Evolutionary conservation across 495 filamentous ascomycete species (phyloP), one percentile per base, ranked within the genome.

Genomic region (Hypoxylon lienhwacheense): DNA sequence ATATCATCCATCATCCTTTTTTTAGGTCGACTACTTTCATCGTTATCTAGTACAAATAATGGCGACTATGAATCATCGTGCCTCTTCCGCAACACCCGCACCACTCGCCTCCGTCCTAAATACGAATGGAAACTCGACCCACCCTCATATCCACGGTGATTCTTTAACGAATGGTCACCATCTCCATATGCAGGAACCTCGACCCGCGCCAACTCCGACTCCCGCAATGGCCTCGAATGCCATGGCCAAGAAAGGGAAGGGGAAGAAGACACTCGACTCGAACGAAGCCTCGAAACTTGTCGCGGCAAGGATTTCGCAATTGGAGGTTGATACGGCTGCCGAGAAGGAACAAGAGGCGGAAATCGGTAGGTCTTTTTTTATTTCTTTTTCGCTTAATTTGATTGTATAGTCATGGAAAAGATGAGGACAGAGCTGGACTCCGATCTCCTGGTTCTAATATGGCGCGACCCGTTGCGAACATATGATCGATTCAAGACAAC

Each of bases 321-420:
- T 98, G 57, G 93, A 98, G 70, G 85, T 86, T 28, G 90, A 96
- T 77, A 85, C 86, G 42, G 90, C 90, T 16, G 89, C 89, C 44
- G 91, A 97, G 59, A 95, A 93, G 73, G 91, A 97, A 55, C 89
- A 97, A 70, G 91, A 96, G 68, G 84, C 83, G 49, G 93, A 97
- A 75, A 97, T 98, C 69, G 93, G 91, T 97, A 78, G 67, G 91
- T 91, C 7, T 8, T 48, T 53, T 31, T 31, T 56, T 25, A 20
- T 45, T 49, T 48, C 8, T 48, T 53, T 31, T 31, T 56, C 29
- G 16, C 41, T 49, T 48, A 14, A 21, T 19, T 44, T 47, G 55
- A 10, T 55, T 55, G 33, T 26, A 44, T 19, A 6, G 37, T 40
- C 24, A 14, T 14, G 14, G 22, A 29, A 39, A 12, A 4, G 15